Evolutionary conservation across 1,139 yeast species (phyloP), one percentile per base, ranked within the genome.

Genomic region (Kluyveromyces marxianus): DNA sequence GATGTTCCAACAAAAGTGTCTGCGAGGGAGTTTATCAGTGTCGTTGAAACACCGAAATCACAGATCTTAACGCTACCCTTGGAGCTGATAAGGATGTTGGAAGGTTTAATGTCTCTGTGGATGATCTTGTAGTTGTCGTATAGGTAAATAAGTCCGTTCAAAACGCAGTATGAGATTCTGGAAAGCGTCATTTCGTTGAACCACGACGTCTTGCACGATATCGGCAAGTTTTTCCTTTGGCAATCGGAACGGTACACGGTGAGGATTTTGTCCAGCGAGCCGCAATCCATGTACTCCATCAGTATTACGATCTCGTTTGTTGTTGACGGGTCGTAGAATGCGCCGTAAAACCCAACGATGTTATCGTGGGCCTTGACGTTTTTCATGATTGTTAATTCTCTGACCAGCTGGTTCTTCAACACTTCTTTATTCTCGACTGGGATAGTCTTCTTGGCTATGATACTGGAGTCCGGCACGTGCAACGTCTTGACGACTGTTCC

Each of bases 1-100:
- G 96, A 88, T 0, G 98, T 92, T 1, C 98, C 98, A 7, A 92
- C 97, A 71, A 92, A 92, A 0, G 97, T 92, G 56, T 92, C 96
- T 0, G 97, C 97, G 50, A 92, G 76, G 0, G 97, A 89, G 63
- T 90, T 89, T 48, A 88, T 86, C 49, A 92, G 73, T 62, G 89
- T 96, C 52, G 96, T 79, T 35, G 90, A 81, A 5, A 92, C 98
- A 8, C 98, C 97, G 69, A 90, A 90, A 66, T 90, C 97, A 66
- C 96, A 86, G 30, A 88, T 71, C 62, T 87, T 88, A 56, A 88
- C 80, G 53, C 80, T 82, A 25, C 96, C 96, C 52, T 75, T 76
- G 38, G 87, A 81, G 49, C 85, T 86, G 66, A 89, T 75, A 47
- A 88, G 68, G 4, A 86, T 92, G 62, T 90, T 90, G 7, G 94